Evolutionary conservation across 305 asterid species (phyloP).

Genomic region (Rubia tinctorum): DNA sequence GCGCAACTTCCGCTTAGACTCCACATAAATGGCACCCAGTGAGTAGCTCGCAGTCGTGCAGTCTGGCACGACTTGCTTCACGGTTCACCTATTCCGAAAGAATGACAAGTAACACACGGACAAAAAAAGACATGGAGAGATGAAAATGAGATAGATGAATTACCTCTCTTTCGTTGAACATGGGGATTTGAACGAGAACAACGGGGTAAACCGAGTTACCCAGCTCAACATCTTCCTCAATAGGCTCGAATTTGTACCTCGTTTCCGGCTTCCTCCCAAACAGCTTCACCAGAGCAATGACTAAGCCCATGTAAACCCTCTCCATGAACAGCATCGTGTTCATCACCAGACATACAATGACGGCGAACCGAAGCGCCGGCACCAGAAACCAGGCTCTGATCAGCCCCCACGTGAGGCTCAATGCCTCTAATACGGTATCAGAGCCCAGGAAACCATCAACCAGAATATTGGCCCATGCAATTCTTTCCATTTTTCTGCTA

Average conservation of each 20-base stretch:
- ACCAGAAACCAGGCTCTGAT: slow-evolving; percentile 33
- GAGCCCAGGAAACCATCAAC: slow-evolving; percentile 24
- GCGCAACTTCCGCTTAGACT: too few relatives aligned
- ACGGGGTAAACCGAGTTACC: slow-evolving; percentile 36
- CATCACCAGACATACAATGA: slow-evolving; percentile 33
- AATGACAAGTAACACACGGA: too few relatives aligned
- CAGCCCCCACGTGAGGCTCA: slow-evolving; percentile 30
- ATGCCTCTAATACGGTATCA: slow-evolving; percentile 25
- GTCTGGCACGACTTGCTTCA: too few relatives aligned
- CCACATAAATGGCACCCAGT: too few relatives aligned
- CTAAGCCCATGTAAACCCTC: slow-evolving; percentile 36
- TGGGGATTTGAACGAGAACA: slow-evolving; percentile 51
- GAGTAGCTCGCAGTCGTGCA: too few relatives aligned
- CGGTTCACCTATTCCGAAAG: too few relatives aligned
- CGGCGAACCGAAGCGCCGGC: slow-evolving; percentile 29
- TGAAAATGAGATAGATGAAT: not conserved
- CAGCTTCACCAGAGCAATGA: slow-evolving; percentile 29
- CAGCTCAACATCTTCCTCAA: slow-evolving; percentile 40
- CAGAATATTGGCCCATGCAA: slow-evolving; percentile 17
- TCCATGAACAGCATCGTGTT: slow-evolving; percentile 40
- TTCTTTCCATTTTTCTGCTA: slow-evolving; percentile 25
- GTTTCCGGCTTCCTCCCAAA: slow-evolving; percentile 38
- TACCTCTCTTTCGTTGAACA: slow-evolving; percentile 50
- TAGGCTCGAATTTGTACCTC: slow-evolving; percentile 35
- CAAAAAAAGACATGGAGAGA: too few relatives aligned